These are phyloP conservation scores for Cyclotella cryptica DNA, from an alignment of 108 stramenopile species.

Conservation along the genomic window DNA sequence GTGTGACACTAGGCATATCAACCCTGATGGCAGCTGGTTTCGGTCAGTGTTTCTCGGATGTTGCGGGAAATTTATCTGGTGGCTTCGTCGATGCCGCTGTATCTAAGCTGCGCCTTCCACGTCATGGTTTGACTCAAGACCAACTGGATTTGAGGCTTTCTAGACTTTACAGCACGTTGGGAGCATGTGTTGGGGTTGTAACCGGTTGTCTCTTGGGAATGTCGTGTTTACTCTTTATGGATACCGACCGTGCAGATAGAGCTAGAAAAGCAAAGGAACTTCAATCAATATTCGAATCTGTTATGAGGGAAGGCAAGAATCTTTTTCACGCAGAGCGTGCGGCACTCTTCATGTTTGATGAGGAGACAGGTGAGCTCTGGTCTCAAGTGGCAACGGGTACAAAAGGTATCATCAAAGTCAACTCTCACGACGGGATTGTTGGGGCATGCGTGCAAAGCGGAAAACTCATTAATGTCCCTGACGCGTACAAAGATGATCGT, in stretches of 20 bases:
- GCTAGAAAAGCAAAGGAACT: constrained; percentile 73
- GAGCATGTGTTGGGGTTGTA: constrained; percentile 81
- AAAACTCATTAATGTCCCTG: constrained; percentile 55
- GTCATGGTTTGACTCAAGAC: constrained; percentile 59
- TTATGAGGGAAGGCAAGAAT: constrained; percentile 59
- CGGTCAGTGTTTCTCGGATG: constrained; percentile 66
- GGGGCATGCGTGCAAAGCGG: constrained; percentile 51
- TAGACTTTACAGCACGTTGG: constrained; percentile 52
- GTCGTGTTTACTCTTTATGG: constrained; percentile 82
- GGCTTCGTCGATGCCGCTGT: constrained; percentile 66
- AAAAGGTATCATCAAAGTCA: constrained; percentile 57
- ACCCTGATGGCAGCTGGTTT: constrained; percentile 88
- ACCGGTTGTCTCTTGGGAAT: constrained; percentile 88
- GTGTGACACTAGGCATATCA: constrained; percentile 78
- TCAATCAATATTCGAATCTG: constrained; percentile 62
- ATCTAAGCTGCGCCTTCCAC: constrained; percentile 60
- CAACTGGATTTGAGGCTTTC: constrained; percentile 59
- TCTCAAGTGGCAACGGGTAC: constrained; percentile 51
- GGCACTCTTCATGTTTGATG: constrained; percentile 63
- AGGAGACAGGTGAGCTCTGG: constrained; percentile 57
- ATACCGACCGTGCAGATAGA: constrained; percentile 72
- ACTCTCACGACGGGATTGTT: constrained; percentile 46
- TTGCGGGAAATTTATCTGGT: constrained; percentile 62
- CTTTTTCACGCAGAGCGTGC: constrained; percentile 64
- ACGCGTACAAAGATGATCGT: constrained; percentile 64